Evolutionary conservation across 2,329 filamentous ascomycete genomes (phyloP).

Genomic region (Achaetomium macrosporum): DNA sequence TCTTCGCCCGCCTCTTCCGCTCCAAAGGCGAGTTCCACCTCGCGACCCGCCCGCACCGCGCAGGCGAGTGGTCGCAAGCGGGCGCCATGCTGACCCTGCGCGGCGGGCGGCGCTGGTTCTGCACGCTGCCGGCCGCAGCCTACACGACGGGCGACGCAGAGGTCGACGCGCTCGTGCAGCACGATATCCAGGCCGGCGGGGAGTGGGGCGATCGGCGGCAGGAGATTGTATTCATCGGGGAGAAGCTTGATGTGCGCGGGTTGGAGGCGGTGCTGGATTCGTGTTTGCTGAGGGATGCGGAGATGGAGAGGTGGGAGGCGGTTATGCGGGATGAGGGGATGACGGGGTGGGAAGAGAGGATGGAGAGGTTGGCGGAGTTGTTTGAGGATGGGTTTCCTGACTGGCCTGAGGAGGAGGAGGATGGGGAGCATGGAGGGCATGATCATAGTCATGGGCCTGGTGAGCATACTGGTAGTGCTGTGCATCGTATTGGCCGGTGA

Average conservation of each 20-base stretch:
- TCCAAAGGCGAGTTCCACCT: constrained; percentile 57
- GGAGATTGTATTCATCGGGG: constrained; percentile 69
- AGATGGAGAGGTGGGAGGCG: constrained; percentile 40
- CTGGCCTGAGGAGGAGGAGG: neutral
- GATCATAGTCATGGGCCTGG: neutral
- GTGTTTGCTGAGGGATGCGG: constrained; percentile 56
- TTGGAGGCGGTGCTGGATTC: constrained; percentile 51
- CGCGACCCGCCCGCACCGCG: constrained; percentile 40
- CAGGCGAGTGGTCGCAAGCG: constrained; percentile 58
- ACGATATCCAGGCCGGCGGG: constrained; percentile 40
- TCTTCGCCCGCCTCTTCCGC: constrained; percentile 51
- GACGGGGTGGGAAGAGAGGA: neutral
- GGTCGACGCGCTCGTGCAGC: constrained; percentile 42
- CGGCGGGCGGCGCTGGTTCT: constrained; percentile 44
- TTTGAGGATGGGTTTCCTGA: neutral
- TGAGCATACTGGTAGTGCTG: no score
- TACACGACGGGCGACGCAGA: constrained; percentile 43
- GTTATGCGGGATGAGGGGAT: neutral
- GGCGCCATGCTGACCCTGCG: constrained; percentile 56
- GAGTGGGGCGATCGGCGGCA: constrained; percentile 66
- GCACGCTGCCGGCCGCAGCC: constrained; percentile 48
- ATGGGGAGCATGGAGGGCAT: neutral
- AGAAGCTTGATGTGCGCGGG: constrained; percentile 48
- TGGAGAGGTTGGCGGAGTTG: neutral
- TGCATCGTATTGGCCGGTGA: no score